A percentile compares a stretch with the other conserved stretches of the same genome.
Conservation (phyloP, 1,139 yeast species). For the Yamadazyma spencermartinsiae region DNA sequence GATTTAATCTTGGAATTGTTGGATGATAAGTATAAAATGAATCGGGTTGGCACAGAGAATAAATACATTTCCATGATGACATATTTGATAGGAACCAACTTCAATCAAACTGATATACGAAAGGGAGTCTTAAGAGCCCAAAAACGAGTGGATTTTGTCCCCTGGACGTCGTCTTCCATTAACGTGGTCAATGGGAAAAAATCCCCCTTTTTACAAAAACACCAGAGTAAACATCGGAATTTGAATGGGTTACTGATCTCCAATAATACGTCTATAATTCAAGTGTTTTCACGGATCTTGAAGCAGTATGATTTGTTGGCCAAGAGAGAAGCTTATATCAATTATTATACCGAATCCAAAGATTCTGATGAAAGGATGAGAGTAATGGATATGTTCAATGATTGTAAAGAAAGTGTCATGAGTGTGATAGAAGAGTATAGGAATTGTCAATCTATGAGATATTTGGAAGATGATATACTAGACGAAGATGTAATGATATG, state of each 20-base stretch:
- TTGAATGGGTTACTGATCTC: conserved; percentile 77
- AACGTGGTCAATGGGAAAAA: conserved; percentile 77
- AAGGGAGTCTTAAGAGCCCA: conserved; percentile 79
- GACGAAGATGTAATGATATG: conserved; percentile 8
- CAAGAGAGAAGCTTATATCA: conserved; percentile 80
- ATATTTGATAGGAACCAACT: conserved; percentile 64
- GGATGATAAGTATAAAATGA: conserved; percentile 79
- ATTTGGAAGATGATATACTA: conserved; percentile 45
- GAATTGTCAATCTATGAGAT: conserved; percentile 55
- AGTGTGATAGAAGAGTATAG: conserved; percentile 72
- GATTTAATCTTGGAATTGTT: conserved; percentile 83
- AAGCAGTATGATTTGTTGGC: conserved; percentile 80
- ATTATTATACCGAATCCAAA: conserved; percentile 63
- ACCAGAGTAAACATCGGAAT: conserved; percentile 21
- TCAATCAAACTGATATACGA: conserved; percentile 74
- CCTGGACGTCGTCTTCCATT: conserved; percentile 82
- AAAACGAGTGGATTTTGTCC: conserved; percentile 76
- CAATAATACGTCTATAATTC: conserved; percentile 71
- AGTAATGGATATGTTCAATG: conserved; percentile 75
- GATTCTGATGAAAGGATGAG: conserved; percentile 41
- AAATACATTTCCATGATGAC: conserved; percentile 72
- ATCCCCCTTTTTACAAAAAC: conserved; percentile 52
- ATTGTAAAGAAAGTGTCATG: conserved; percentile 72
- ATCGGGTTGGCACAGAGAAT: conserved; percentile 30
- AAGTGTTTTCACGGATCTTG: conserved; percentile 65